Evolutionary conservation across 2,329 filamentous ascomycete genomes (phyloP).

Genomic region (Cladophialophora exuberans): DNA sequence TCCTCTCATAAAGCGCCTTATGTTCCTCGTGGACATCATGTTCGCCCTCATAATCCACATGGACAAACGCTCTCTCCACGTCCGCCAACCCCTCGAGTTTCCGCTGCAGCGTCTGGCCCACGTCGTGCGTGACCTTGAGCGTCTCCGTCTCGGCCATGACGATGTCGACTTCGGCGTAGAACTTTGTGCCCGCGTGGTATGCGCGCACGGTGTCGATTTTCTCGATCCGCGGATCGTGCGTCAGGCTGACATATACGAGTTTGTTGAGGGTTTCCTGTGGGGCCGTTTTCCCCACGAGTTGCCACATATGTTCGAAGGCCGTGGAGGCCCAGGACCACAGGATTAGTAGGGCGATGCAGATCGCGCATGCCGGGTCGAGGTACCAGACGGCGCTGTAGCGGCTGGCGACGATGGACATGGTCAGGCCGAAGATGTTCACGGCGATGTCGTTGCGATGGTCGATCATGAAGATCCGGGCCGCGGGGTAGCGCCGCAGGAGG

Average conservation of each 20-base stretch:
- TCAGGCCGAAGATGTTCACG: constrained; percentile 59
- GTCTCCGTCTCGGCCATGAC: constrained; percentile 61
- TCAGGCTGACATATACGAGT: constrained; percentile 60
- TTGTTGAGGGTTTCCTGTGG: constrained; percentile 60
- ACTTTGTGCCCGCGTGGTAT: constrained; percentile 64
- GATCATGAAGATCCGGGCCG: constrained; percentile 40
- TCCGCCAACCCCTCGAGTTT: constrained; percentile 60
- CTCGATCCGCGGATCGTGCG: constrained; percentile 57
- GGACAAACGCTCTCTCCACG: constrained; percentile 52
- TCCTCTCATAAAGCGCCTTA: not conserved
- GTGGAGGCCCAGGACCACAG: constrained; percentile 65
- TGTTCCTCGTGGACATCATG: constrained; percentile 3
- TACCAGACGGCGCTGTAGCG: constrained; percentile 55
- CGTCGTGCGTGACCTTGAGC: constrained; percentile 62
- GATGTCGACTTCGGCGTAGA: constrained; percentile 66
- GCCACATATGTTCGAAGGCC: constrained; percentile 64
- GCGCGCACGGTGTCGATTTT: constrained; percentile 65
- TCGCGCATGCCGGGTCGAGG: constrained; percentile 64
- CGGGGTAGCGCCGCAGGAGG: constrained; percentile 30
- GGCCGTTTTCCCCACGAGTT: constrained; percentile 65
- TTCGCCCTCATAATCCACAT: constrained; percentile 51
- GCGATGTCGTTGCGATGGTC: constrained; percentile 62
- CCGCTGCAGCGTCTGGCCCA: constrained; percentile 62
- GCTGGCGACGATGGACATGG: constrained; percentile 60
- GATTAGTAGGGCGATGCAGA: constrained; percentile 63